Conservation (phyloP, 2,329 filamentous ascomycete genomes). For the Chrysoporthe puriensis region DNA sequence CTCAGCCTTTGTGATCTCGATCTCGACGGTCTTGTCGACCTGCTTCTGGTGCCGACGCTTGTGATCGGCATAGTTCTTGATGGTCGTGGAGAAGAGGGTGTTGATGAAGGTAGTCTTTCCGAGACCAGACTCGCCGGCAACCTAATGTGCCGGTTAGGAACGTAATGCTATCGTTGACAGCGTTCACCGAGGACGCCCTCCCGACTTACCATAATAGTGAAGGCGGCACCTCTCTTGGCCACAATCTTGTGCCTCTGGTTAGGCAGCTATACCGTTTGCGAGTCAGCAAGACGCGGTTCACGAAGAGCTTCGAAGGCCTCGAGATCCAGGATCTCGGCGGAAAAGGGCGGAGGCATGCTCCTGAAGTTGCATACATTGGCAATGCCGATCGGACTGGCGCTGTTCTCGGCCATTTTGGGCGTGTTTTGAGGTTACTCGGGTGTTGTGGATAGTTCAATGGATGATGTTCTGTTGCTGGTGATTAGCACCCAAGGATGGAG, state of each 20-base stretch:
- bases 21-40: constrained; percentile 99
- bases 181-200: neutral
- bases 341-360: constrained; percentile 8
- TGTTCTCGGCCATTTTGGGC: constrained; percentile 36
- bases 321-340: neutral
- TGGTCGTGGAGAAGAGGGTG: constrained; percentile 99
- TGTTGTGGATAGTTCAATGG: constrained; percentile 7
- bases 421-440: constrained; percentile 5
- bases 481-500: constrained; percentile 4
- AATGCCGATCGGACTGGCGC: constrained; percentile 72
- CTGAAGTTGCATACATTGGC: constrained; percentile 39
- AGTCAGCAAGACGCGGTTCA: neutral
- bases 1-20: constrained; percentile 99
- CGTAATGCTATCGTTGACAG: neutral
- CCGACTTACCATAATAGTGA: constrained; percentile 91
- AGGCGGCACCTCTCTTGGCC: constrained; percentile 87
- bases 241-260: constrained; percentile 79
- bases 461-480: constrained; percentile 23
- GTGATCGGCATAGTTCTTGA: constrained; percentile 99
- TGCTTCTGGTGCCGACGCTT: constrained; percentile 99
- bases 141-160: constrained; percentile 53
- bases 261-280: constrained; percentile 48
- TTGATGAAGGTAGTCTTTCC: constrained; percentile 99
- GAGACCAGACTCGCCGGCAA: constrained; percentile 96
- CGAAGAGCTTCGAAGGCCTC: neutral